Evolutionary conservation across 352 stramenopile genomes (phyloP).

Genomic region (Pythium angustatum): DNA sequence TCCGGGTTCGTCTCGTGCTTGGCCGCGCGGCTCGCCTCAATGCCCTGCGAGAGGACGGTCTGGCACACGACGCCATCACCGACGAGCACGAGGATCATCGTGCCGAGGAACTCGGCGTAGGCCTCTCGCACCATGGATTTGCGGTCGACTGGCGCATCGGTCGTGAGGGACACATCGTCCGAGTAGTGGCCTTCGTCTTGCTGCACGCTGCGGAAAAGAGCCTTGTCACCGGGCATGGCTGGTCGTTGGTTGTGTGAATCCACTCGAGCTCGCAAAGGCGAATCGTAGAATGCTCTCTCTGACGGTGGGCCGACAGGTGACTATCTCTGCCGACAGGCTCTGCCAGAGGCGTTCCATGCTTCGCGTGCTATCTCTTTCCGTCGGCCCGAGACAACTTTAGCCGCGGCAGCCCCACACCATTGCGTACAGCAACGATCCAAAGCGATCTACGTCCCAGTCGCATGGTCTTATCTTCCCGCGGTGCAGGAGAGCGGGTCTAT

Average conservation of each 20-base stretch:
- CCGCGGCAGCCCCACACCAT: not conserved
- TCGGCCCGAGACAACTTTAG: constrained; percentile 11
- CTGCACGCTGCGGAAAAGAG: constrained; percentile 33
- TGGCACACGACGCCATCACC: constrained; percentile 44
- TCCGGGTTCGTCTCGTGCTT: constrained; percentile 51
- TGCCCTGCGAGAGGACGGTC: constrained; percentile 62
- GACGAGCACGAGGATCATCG: constrained; percentile 35
- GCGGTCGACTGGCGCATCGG: constrained; percentile 39
- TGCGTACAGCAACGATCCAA: not conserved
- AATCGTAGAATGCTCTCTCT: constrained; percentile 22
- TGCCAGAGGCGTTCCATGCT: too few species aligned
- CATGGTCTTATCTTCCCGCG: not conserved
- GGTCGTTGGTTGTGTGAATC: not conserved
- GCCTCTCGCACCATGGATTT: constrained; percentile 29
- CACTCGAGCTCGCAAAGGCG: constrained; percentile 1
- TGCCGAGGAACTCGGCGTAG: constrained; percentile 39
- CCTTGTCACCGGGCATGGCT: constrained; percentile 35
- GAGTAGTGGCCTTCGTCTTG: constrained; percentile 38
- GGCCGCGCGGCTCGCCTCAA: constrained; percentile 49
- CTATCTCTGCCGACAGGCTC: too few species aligned
- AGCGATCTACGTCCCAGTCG: not conserved
- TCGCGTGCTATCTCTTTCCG: too few species aligned
- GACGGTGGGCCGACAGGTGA: too few species aligned
- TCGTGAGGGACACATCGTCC: constrained; percentile 55
- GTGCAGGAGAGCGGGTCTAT: not conserved